A percentile compares a stretch with the other conserved stretches of the same genome.
Conservation (phyloP, 192 early-diverging fungal species). For the Spizellomyces punctatus region DNA sequence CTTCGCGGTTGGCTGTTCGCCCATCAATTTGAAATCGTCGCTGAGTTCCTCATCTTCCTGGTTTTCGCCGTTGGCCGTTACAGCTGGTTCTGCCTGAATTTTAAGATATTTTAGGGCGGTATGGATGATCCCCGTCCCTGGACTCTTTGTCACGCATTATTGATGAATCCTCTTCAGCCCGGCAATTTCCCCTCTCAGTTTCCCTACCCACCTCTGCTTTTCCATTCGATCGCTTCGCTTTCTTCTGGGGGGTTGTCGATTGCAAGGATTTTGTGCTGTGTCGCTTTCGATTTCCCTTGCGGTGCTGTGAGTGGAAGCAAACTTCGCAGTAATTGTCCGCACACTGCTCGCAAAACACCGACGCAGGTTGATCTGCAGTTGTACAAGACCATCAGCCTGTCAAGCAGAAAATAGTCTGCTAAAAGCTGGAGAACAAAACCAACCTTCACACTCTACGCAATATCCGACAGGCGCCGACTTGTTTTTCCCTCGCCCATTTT, state of each 20-base stretch:
- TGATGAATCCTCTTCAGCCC: no score
- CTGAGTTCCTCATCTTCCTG: slow-evolving; percentile 20
- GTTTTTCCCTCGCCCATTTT: slow-evolving; percentile 4
- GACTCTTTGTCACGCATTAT: slow-evolving; percentile 3
- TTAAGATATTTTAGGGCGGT: neutral
- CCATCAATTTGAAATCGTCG: slow-evolving; percentile 29
- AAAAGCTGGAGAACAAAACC: neutral
- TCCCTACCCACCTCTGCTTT: neutral
- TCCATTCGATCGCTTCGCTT: slow-evolving; percentile 6
- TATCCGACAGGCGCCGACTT: slow-evolving; percentile 66
- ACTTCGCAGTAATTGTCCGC: slow-evolving; percentile 89
- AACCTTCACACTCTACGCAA: slow-evolving; percentile 83
- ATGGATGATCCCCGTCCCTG: slow-evolving; percentile 9
- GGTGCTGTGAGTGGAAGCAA: slow-evolving; percentile 65
- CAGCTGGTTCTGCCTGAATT: neutral
- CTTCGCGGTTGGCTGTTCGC: slow-evolving; percentile 33
- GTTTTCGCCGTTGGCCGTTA: slow-evolving; percentile 10
- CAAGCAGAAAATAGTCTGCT: no score
- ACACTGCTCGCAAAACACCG: slow-evolving; percentile 79
- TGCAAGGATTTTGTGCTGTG: slow-evolving; percentile 38
- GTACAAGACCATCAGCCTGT: neutral
- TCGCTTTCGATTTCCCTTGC: slow-evolving; percentile 49
- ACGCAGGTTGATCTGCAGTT: slow-evolving; percentile 54
- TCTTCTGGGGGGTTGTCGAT: neutral
- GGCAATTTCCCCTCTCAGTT: no score